A percentile compares a stretch with the other conserved stretches of the same genome.
phyloP scores from a whole-genome alignment of 768 basidiomycete genomes.

The Tricholoma furcatifolium region DNA sequence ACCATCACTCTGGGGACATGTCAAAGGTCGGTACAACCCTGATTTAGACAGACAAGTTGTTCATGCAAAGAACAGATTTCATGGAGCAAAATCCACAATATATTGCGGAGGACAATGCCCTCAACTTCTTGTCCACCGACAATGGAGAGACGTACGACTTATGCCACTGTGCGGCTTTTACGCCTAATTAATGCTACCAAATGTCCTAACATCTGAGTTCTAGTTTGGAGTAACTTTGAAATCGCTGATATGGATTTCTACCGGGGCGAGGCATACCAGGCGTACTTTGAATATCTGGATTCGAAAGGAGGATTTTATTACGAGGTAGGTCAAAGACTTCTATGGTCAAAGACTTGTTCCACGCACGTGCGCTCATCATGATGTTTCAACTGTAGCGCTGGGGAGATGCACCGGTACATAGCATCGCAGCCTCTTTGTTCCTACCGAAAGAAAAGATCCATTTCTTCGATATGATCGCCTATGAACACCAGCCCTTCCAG shows the following conservation, averaged over 20 bases:
- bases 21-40: constrained; percentile 31
- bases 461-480: constrained; percentile 81
- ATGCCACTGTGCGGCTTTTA: constrained; percentile 60
- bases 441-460: constrained; percentile 67
- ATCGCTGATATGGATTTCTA: constrained; percentile 68
- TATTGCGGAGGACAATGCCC: constrained; percentile 56
- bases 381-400: constrained; percentile 52
- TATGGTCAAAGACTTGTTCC: constrained; percentile 27
- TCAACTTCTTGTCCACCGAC: constrained; percentile 27
- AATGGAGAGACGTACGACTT: constrained; percentile 36
- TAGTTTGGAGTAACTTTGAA: constrained; percentile 73
- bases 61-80: constrained; percentile 38
- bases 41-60: too few species aligned
- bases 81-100: constrained; percentile 52
- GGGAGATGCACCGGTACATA: constrained; percentile 89
- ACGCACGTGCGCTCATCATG: constrained; percentile 40
- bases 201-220: not conserved
- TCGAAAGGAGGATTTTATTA: constrained; percentile 67
- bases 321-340: constrained; percentile 42
- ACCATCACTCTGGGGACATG: constrained; percentile 70
- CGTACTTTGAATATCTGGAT: constrained; percentile 66
- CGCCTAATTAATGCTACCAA: constrained; percentile 25
- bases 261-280: constrained; percentile 57
- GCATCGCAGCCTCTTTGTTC: constrained; percentile 75
- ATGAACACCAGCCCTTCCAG: constrained; percentile 71